A percentile compares a stretch with the other conserved stretches of the same genome.
These are phyloP conservation scores for Straminergon stramineum DNA, from an alignment of 225 moss, liverwort and hornwort species.

Conservation along the genomic window DNA sequence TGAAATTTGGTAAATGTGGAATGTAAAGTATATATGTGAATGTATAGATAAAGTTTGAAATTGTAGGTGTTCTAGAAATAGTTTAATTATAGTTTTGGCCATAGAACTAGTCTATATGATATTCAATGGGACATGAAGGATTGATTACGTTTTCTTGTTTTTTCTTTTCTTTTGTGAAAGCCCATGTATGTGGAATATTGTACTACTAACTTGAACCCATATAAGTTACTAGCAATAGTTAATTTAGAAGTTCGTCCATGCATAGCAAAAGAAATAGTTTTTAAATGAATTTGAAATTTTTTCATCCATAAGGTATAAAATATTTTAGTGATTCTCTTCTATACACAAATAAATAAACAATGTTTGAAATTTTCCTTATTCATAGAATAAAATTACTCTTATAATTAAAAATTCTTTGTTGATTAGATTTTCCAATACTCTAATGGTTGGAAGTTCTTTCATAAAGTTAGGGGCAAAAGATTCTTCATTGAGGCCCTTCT, in stretches of 20 bases:
- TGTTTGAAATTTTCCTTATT: background rate
- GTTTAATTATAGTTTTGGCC: background rate
- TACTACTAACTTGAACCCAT: background rate
- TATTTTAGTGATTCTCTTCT: too few species aligned
- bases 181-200: background rate
- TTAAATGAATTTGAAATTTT: background rate
- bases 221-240: fast-evolving
- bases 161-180: background rate
- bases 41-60: background rate
- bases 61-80: background rate
- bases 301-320: too few species aligned
- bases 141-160: too few species aligned
- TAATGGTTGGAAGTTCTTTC: too few species aligned
- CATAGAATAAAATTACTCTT: background rate
- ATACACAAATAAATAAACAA: background rate
- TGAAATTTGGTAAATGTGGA: background rate
- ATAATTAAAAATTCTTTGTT: background rate
- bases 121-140: background rate
- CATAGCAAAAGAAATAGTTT: background rate
- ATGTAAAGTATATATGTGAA: background rate
- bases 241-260: background rate
- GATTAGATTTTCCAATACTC: background rate
- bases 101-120: background rate
- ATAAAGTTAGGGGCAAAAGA: too few species aligned
- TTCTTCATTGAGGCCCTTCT: too few species aligned